Evolutionary conservation across 179 eudicot genomes (phyloP).

Genomic region (Spinacia oleracea): DNA sequence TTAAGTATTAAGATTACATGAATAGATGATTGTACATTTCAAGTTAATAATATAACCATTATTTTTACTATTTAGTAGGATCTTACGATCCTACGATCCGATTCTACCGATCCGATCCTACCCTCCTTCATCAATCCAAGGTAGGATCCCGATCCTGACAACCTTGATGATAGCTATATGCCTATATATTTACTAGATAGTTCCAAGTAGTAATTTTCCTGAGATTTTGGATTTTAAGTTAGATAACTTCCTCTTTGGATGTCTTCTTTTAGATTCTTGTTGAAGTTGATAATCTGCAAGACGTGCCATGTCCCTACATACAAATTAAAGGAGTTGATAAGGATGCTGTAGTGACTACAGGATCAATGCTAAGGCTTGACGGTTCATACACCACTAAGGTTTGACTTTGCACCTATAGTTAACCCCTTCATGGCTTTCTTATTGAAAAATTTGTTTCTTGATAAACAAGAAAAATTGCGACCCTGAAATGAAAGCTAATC

Average conservation of each 20-base stretch:
- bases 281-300: constrained; percentile 91
- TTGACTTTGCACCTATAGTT: constrained; percentile 7
- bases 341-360: constrained; percentile 83
- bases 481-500: constrained; percentile 20
- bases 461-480: neutral
- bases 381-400: constrained; percentile 97
- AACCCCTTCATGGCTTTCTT: neutral
- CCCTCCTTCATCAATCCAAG: no score
- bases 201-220: neutral
- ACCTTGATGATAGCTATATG: no score
- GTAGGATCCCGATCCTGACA: no score
- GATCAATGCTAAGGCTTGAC: constrained; percentile 74
- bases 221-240: neutral
- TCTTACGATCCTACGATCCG: no score
- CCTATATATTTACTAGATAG: neutral
- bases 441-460: neutral
- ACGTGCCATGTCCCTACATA: constrained; percentile 75
- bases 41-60: no score
- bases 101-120: no score
- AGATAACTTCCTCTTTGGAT: constrained; percentile 9
- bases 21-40: no score
- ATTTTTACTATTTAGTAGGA: no score
- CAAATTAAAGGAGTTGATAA: constrained; percentile 92
- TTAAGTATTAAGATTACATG: no score
- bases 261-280: constrained; percentile 62